A percentile compares a stretch with the other conserved stretches of the same genome.
phyloP scores from a whole-genome alignment of 371 early-diverging fungal genomes.

The Apophysomyces sp. region DNA sequence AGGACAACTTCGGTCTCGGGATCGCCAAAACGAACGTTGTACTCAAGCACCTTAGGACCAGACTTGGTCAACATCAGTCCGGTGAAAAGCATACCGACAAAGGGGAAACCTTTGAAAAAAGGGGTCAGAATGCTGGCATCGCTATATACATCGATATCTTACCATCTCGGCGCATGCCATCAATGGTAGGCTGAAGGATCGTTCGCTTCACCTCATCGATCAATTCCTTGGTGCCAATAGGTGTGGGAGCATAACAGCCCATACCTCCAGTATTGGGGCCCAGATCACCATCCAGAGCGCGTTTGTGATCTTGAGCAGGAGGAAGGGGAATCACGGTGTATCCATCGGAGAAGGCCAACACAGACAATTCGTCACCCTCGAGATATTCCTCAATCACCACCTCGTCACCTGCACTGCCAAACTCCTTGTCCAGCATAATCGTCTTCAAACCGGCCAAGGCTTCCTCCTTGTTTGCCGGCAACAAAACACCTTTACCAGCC shows the following conservation, averaged over 20 bases:
- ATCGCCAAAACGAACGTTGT: slow-evolving; percentile 97
- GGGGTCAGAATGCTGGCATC: neutral
- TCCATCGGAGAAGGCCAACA: slow-evolving; percentile 95
- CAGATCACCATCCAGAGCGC: slow-evolving; percentile 87
- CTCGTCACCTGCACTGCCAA: slow-evolving; percentile 88
- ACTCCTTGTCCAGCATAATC: slow-evolving; percentile 89
- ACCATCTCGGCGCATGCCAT: slow-evolving; percentile 94
- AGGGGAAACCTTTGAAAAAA: slow-evolving; percentile 68
- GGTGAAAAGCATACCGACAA: slow-evolving; percentile 96
- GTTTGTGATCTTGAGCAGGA: slow-evolving; percentile 97
- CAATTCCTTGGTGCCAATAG: slow-evolving; percentile 80
- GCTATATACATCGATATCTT: neutral
- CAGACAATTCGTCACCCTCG: slow-evolving; percentile 89
- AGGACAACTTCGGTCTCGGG: slow-evolving; percentile 97
- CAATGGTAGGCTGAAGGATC: slow-evolving; percentile 88
- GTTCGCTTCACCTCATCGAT: slow-evolving; percentile 72
- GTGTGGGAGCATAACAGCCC: slow-evolving; percentile 98
- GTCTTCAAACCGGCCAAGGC: slow-evolving; percentile 80
- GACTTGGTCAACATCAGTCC: slow-evolving; percentile 91
- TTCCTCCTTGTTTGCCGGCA: slow-evolving; percentile 86
- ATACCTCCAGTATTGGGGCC: slow-evolving; percentile 99
- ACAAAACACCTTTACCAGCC: slow-evolving; percentile 96
- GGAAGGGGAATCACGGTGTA: slow-evolving; percentile 89
- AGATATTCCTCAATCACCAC: slow-evolving; percentile 96
- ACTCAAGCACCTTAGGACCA: slow-evolving; percentile 95